Base-by-base conservation (phyloP, 2,329 filamentous ascomycete genomes). In the Hymenoscyphus fraxineus region DNA sequence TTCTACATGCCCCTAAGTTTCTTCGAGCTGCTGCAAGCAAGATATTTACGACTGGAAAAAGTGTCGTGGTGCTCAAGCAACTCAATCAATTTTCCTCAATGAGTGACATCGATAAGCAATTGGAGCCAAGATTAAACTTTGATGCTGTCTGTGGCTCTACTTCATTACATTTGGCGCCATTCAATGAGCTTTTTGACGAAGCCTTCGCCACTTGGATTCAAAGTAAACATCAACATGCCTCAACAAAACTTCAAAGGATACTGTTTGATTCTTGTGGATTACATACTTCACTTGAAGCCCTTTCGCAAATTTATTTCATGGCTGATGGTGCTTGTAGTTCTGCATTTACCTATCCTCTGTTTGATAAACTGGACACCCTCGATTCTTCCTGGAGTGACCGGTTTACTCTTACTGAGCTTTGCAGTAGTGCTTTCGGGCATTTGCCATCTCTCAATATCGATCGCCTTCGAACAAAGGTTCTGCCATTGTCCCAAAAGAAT, bases 11-110 rank as follows among this genome's bases (percentile, higher is more conserved):
- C 0, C 93, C 94, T 0, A 82, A 79, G 2, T 97, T 97, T 68
- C 81, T 97, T 4, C 85, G 88, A 47, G 83, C 88, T 2, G 85
- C 88, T 1, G 86, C 86, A 0, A 78, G 80, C 31, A 90, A 88
- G 67, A 92, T 97, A 44, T 94, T 97, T 71, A 92, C 88, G 0
- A 88, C 92, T 1, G 94, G 94, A 0, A 97, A 97, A 77, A 96
- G 90, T 71, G 88, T 95, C 63, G 86, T 95, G 0, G 89, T 97
- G 56, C 78, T 97, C n/a, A 88, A 88, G 66, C 85, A 89, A 58
- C 80, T 97, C 12, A 85, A 87, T 51, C 80, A 83, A 63, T 80
- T 83, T 65, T 75, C 79, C 59, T 70, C 77, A 59, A 58, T 73
- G 70, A 71, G 67, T 64, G 74, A 66, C 58, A 76, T 69, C 60